Evolutionary conservation across 306 rosid species (phyloP), one percentile per base, ranked within the genome.

Genomic region (Sicyos baderoa): DNA sequence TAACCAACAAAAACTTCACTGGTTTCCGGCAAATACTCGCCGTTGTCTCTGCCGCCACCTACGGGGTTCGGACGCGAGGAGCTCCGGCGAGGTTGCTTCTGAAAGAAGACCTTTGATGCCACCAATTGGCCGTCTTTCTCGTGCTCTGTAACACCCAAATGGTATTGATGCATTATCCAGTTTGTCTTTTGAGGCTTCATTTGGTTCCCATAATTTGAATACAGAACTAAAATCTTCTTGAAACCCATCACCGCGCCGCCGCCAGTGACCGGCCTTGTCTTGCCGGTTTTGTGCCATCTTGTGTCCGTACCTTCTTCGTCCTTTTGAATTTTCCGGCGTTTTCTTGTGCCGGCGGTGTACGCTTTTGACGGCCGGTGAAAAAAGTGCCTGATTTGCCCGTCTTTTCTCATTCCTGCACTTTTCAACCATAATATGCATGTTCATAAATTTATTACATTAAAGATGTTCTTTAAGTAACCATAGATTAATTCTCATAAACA

Each of bases 141-240:
- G 67, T 94, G 91, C 83, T 94, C 99, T 16, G 74, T 84, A 21
- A 47, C 76, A 4, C 96, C 99, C 15, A 94, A 77, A 73, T 94
- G 99, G 76, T 94, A 94, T 54, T 94, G 99, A 76, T 94, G 97
- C 95, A 94, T 94, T 27, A 94, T 89, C 96, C 97, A 94, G 32
- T 86, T 94, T 0, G 99, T 90, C 55, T 94, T 94, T 76, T 86
- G 86, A 0, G 97, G 91, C 73, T 90, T 94, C 64, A 73, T 86
- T 69, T 86, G 86, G 75, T 86, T 79, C 0, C 97, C 87, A 71
- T 85, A 88, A 84, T 90, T 94, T 64, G 99, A 90, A 82, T 94
- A 94, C 27, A 90, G 86, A 18, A 94, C 99, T 16, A 94, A 65
- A 53, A 94, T 88, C 82, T 94, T 94, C 37, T 94, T 94, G 82